A percentile compares a stretch with the other conserved stretches of the same genome.
phyloP scores from a whole-genome alignment of 73 alveolate genomes.

The Stentor coeruleus region DNA sequence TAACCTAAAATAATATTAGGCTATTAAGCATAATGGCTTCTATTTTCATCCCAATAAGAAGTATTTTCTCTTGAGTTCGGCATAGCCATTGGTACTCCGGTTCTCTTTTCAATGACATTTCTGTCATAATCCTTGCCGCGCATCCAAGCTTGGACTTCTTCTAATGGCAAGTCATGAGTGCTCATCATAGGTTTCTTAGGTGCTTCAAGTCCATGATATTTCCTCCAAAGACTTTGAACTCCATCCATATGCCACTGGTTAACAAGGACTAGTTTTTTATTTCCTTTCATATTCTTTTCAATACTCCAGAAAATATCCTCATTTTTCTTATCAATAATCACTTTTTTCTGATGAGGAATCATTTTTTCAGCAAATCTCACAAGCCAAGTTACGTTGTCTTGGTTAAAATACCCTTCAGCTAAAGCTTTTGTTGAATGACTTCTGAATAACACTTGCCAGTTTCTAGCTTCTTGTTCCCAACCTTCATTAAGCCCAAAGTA shows the following conservation, averaged over 20 bases:
- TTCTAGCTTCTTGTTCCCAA: slow-evolving; percentile 20
- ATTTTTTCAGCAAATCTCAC: slow-evolving; percentile 2
- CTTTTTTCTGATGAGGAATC: background rate
- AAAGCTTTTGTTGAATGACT: background rate
- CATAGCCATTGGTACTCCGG: slow-evolving; percentile 13
- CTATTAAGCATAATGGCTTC: background rate
- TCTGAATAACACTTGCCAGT: background rate
- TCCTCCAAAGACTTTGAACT: slow-evolving; percentile 22
- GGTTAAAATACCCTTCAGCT: background rate
- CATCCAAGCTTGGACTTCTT: slow-evolving; percentile 23
- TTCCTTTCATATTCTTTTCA: slow-evolving; percentile 1
- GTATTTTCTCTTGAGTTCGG: background rate
- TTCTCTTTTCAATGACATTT: background rate
- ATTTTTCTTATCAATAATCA: background rate
- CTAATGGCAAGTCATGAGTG: slow-evolving; percentile 21
- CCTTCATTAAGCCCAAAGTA: background rate
- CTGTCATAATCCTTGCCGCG: slow-evolving; percentile 23
- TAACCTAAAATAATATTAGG: too few relatives aligned
- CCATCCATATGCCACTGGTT: slow-evolving; percentile 33
- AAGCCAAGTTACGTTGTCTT: slow-evolving; percentile 26
- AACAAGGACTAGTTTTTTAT: slow-evolving; percentile 10
- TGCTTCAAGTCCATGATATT: background rate
- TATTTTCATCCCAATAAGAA: slow-evolving; percentile 18
- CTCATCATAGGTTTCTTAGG: background rate
- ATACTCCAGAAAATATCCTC: slow-evolving; percentile 4